Percentiles rank a stretch among this genome's conserved stretches.
Conservation (phyloP, 306 rosid genomes). For the Medicago truncatula region MtrunA17r5.0-ANR NC_053045.1:33617001-33617500, state of each 20-base stretch:
- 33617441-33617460: background rate
- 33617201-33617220: background rate
- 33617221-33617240: too few species aligned
- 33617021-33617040: too few species aligned
- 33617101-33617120: too few species aligned
- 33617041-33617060: too few species aligned
- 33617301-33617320: background rate
- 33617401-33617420: too few species aligned
- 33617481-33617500: constrained; percentile 57
- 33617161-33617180: too few species aligned
- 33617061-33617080: too few species aligned
- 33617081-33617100: too few species aligned
- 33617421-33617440: background rate
- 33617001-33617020: too few species aligned
- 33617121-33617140: background rate
- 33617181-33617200: background rate
- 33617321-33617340: constrained; percentile 13
- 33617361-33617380: background rate
- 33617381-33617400: background rate
- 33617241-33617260: too few species aligned
- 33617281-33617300: too few species aligned
- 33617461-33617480: constrained; percentile 18
- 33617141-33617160: background rate
- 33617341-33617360: constrained; percentile 5
- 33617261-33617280: too few species aligned